phyloP scores from a whole-genome alignment of 805 yeast genomes.

The Wickerhamiella bombiphila region DNA sequence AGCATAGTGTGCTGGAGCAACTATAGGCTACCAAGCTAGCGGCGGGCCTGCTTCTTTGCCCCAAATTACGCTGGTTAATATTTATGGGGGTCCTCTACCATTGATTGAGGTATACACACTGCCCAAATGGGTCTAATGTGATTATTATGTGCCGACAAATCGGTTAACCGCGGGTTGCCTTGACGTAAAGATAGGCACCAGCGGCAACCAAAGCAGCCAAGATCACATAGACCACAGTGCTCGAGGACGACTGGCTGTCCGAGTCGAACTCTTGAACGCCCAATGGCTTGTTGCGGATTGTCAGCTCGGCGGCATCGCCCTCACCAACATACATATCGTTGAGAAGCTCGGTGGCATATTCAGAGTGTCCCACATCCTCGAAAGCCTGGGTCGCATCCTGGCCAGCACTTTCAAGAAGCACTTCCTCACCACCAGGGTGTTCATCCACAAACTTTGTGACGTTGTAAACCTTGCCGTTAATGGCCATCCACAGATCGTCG shows the following conservation, averaged over 20 bases:
- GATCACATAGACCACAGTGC: slow-evolving; percentile 18
- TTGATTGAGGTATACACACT: too few species aligned
- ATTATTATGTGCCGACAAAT: too few species aligned
- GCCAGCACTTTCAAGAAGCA: slow-evolving; percentile 65
- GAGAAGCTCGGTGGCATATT: slow-evolving; percentile 76
- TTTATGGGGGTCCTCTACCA: too few species aligned
- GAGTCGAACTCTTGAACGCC: slow-evolving; percentile 14
- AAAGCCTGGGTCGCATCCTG: slow-evolving; percentile 58
- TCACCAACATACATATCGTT: slow-evolving; percentile 59
- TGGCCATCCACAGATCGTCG: slow-evolving; percentile 57
- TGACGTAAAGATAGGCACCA: slow-evolving; percentile 23
- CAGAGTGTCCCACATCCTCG: slow-evolving; percentile 92
- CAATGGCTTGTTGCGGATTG: slow-evolving; percentile 12
- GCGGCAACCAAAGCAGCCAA: slow-evolving; percentile 23
- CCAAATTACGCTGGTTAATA: too few species aligned
- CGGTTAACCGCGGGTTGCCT: too few species aligned
- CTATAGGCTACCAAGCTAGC: too few species aligned
- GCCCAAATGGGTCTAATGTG: too few species aligned
- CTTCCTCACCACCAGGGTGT: slow-evolving; percentile 83
- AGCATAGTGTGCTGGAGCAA: too few species aligned
- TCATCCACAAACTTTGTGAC: slow-evolving; percentile 38
- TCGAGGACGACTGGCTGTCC: slow-evolving; percentile 10
- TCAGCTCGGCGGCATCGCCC: slow-evolving; percentile 39
- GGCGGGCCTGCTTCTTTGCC: too few species aligned
- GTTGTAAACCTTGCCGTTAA: slow-evolving; percentile 56